Conservation (phyloP, 129 eudicot species). For the Apium graveolens region DNA sequence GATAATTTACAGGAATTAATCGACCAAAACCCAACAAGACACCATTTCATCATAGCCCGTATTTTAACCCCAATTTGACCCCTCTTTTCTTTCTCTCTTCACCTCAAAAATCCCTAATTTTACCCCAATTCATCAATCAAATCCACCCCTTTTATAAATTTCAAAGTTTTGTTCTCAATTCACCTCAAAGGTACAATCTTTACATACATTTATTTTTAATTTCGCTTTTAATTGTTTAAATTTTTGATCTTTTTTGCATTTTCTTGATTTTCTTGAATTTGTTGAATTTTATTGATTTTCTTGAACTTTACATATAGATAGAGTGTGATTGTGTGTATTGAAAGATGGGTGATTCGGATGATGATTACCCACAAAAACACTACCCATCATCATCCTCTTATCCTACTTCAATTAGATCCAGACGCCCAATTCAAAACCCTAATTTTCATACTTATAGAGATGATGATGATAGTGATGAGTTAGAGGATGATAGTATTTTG, state of each 20-base stretch:
- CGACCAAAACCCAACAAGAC: too few species aligned
- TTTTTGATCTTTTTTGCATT: not conserved
- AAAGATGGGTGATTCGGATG: slow-evolving; percentile 28
- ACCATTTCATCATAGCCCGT: too few species aligned
- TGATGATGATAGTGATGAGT: slow-evolving; percentile 2
- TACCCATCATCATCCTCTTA: slow-evolving; percentile 12
- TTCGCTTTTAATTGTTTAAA: not conserved
- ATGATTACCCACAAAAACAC: slow-evolving; percentile 25
- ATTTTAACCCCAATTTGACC: too few species aligned
- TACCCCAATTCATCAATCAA: not conserved
- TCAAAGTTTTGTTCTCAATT: not conserved
- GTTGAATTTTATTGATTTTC: not conserved
- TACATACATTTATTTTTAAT: not conserved
- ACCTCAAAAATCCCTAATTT: too few species aligned
- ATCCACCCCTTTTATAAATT: not conserved
- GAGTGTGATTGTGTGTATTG: not conserved
- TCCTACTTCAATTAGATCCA: slow-evolving; percentile 28
- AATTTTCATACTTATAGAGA: slow-evolving; percentile 14
- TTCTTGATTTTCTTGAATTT: not conserved
- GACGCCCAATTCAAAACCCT: slow-evolving; percentile 35
- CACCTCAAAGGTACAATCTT: not conserved
- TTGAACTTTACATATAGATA: not conserved
- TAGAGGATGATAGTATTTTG: slow-evolving; percentile 11
- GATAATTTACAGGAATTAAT: too few species aligned
- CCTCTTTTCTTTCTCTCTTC: too few species aligned